Percentiles rank a stretch among this genome's conserved stretches.
Conservation (phyloP, 768 basidiomycete species). For the Glaciozyma antarctica region DNA sequence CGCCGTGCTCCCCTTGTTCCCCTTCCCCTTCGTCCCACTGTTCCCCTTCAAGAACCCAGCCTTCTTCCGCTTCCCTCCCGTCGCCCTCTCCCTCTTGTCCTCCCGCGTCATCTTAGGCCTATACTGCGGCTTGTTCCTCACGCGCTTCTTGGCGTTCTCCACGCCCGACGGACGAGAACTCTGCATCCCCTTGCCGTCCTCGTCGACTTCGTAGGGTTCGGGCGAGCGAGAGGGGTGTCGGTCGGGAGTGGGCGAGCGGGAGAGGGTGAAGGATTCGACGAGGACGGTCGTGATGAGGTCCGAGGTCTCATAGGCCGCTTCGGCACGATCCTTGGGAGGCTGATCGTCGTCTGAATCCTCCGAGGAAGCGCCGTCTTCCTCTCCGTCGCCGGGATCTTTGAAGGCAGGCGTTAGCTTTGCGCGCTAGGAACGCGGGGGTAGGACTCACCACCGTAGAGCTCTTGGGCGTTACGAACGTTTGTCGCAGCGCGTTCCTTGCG, state of each 20-base stretch:
- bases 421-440: background rate
- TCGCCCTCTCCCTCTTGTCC: conserved; percentile 27
- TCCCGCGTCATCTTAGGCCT: conserved; percentile 23
- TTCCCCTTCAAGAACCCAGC: conserved; percentile 14
- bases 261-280: conserved; percentile 23
- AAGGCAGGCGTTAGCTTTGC: background rate
- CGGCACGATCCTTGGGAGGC: background rate
- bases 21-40: conserved; percentile 26
- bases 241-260: conserved; percentile 25
- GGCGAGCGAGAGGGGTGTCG: background rate
- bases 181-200: background rate
- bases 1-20: conserved; percentile 39
- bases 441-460: conserved; percentile 28
- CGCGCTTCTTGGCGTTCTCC: conserved; percentile 20
- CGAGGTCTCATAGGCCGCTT: conserved; percentile 13
- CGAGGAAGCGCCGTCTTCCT: background rate
- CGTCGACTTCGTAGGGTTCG: background rate
- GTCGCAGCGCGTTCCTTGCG: conserved; percentile 26
- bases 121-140: conserved; percentile 13
- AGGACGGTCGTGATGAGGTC: conserved; percentile 24
- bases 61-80: conserved; percentile 25
- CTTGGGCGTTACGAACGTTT: conserved; percentile 18
- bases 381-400: background rate
- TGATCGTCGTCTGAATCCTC: background rate
- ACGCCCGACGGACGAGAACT: background rate